phyloP scores from a whole-genome alignment of 148 eudicot genomes.

The Spergularia bocconei region DNA sequence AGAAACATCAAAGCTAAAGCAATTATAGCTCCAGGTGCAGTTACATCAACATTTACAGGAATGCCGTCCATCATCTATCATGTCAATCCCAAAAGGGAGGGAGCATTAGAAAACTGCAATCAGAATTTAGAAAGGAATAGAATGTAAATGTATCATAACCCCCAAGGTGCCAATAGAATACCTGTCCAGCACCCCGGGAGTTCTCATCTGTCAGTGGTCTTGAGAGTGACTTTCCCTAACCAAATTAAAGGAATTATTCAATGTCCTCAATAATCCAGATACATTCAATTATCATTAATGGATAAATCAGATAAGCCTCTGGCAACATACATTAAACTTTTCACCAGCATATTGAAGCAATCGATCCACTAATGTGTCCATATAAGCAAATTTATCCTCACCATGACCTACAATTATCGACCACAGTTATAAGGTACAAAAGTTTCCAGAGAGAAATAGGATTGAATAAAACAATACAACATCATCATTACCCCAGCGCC shows the following conservation, averaged over 20 bases:
- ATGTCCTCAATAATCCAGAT: background rate
- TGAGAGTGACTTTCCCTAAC: slow-evolving; percentile 53
- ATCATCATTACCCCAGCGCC: too few relatives aligned
- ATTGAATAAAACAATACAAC: too few relatives aligned
- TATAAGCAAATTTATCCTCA: slow-evolving; percentile 68
- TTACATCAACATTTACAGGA: slow-evolving; percentile 80
- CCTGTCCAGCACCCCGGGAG: slow-evolving; percentile 71
- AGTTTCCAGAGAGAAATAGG: background rate
- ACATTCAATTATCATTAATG: background rate
- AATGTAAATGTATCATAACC: background rate
- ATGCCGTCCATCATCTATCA: slow-evolving; percentile 68
- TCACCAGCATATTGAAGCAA: slow-evolving; percentile 82
- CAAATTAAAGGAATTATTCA: background rate
- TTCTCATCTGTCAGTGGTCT: slow-evolving; percentile 51
- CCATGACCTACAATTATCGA: slow-evolving; percentile 66
- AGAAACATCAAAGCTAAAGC: slow-evolving; percentile 87
- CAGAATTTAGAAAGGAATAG: background rate
- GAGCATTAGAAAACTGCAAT: background rate
- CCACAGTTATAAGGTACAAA: slow-evolving; percentile 20
- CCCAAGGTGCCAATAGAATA: slow-evolving; percentile 22
- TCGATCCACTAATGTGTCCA: slow-evolving; percentile 71
- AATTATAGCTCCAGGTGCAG: slow-evolving; percentile 94
- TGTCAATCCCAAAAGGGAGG: slow-evolving; percentile 4
- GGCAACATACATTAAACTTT: slow-evolving; percentile 53
- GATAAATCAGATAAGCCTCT: background rate